These are phyloP conservation scores for Amniculicola lignicola DNA, from an alignment of 495 filamentous ascomycete species.

Conservation along the genomic window DNA sequence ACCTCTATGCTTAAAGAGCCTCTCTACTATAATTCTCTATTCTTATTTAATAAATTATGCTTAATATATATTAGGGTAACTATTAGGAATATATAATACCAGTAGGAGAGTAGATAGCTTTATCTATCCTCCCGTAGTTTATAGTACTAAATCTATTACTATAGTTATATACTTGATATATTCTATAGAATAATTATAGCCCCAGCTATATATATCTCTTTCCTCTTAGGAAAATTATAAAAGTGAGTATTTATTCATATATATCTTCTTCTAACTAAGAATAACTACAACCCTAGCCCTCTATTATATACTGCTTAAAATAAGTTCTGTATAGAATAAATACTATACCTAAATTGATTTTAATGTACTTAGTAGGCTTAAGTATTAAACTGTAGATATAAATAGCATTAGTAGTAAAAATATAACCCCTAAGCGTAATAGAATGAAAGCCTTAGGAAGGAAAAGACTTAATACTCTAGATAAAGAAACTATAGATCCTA, in stretches of 20 bases:
- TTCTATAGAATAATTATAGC: too few relatives aligned
- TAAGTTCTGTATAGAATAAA: constrained; percentile 7
- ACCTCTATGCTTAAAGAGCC: constrained; percentile 3
- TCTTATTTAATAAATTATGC: constrained; percentile 8
- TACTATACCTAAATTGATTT: constrained; percentile 11
- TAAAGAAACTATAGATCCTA: constrained; percentile 8
- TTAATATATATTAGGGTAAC: not conserved
- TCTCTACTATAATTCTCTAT: constrained; percentile 4
- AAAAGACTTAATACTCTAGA: constrained; percentile 12
- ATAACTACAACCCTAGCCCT: too few relatives aligned
- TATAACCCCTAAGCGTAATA: constrained; percentile 2
- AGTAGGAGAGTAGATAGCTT: too few relatives aligned
- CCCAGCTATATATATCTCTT: too few relatives aligned
- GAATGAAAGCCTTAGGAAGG: constrained; percentile 12
- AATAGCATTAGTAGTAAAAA: constrained; percentile 6
- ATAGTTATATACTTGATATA: too few relatives aligned
- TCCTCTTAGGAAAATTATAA: too few relatives aligned
- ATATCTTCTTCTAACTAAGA: too few relatives aligned
- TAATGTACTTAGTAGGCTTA: constrained; percentile 7
- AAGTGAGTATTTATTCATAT: too few relatives aligned
- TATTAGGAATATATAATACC: constrained; percentile 4
- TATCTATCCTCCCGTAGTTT: too few relatives aligned
- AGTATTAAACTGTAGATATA: constrained; percentile 1
- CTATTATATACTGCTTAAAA: constrained; percentile 8
- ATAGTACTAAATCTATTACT: too few relatives aligned